phyloP scores from a whole-genome alignment of 1,284 basidiomycete species.

The Ceratobasidium papillatum region DNA sequence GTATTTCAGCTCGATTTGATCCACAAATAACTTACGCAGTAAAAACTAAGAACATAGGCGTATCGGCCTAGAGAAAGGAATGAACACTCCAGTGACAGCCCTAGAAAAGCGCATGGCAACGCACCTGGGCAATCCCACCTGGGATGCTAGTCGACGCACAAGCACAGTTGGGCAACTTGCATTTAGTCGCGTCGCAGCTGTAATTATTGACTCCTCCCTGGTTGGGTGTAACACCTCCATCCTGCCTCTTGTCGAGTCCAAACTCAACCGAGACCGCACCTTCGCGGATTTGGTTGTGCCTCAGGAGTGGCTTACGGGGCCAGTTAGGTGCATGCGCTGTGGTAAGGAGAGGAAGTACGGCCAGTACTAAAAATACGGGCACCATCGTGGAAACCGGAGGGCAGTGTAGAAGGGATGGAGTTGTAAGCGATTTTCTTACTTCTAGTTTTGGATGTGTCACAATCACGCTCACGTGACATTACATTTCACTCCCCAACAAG shows the following conservation, averaged over 20 bases:
- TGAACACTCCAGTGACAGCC: conserved; percentile 35
- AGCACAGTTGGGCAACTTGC: conserved; percentile 73
- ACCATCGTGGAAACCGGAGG: conserved; percentile 11
- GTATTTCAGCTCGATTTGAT: not conserved
- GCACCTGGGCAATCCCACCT: conserved; percentile 70
- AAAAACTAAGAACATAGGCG: conserved; percentile 76
- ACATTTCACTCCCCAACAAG: no score
- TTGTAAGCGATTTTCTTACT: no score
- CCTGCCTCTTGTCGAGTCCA: conserved; percentile 27
- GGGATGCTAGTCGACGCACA: conserved; percentile 78
- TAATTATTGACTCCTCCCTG: conserved; percentile 61
- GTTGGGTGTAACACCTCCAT: conserved; percentile 55
- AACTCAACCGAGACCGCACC: conserved; percentile 24
- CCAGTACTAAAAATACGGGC: conserved; percentile 11
- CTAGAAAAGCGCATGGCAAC: conserved; percentile 48
- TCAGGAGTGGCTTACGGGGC: conserved; percentile 51
- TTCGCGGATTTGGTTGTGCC: conserved; percentile 62
- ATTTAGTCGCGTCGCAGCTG: conserved; percentile 70
- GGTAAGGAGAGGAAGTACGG: conserved; percentile 38
- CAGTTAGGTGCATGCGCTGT: conserved; percentile 52
- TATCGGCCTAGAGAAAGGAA: conserved; percentile 59
- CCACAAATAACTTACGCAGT: conserved; percentile 55
- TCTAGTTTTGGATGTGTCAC: no score
- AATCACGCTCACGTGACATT: no score
- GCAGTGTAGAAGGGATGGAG: not conserved